Evolutionary conservation across 2,329 filamentous ascomycete genomes (phyloP), one percentile per base, ranked within the genome.

Genomic region (Beauveria pseudobassiana): DNA sequence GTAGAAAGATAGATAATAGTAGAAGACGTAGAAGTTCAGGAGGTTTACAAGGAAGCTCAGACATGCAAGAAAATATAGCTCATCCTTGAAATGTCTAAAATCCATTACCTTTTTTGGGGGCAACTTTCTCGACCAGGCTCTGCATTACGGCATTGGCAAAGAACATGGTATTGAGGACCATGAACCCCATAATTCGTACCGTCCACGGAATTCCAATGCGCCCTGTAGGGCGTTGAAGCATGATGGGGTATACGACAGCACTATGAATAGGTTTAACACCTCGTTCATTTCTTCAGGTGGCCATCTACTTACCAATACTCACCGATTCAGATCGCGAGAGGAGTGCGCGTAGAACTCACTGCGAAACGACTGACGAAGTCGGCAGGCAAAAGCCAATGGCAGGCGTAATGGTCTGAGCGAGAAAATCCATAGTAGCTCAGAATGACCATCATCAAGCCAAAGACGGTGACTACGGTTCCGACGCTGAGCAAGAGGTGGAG

Each of bases 171-270:
- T 70, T 76, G 2, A 82, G 69, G 57, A 82, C 72, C 61, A 82
- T 79, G 69, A 82, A 78, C 22, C 76, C 80, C 12, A 82, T 72
- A 55, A 80, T 74, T 16, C 80, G 76, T 18, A 76, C 77, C 50
- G 74, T 77, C 78, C 80, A 82, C 3, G 72, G 75, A 54, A 82
- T 82, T 1, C 80, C 80, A 10, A 82, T 75, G 3, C 77, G 68
- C 7, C 64, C 69, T 0, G 77, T 76, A 6, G 82, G 73, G 10
- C 81, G 72, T 20, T 72, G 69, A 63, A 83, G 69, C 59, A 80
- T 69, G 10, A 82, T 69, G 0, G 80, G 80, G 54, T 89, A 89
- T 1, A 85, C 73, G 22, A 90, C 81, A 16, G 87, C 88, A 24
- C 0, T 69, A 64, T 0, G 80, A 18, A 2, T 12, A 51, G 79